These are phyloP conservation scores for Venturia nashicola DNA, from an alignment of 2,329 filamentous ascomycete species.

Conservation along the genomic window DNA sequence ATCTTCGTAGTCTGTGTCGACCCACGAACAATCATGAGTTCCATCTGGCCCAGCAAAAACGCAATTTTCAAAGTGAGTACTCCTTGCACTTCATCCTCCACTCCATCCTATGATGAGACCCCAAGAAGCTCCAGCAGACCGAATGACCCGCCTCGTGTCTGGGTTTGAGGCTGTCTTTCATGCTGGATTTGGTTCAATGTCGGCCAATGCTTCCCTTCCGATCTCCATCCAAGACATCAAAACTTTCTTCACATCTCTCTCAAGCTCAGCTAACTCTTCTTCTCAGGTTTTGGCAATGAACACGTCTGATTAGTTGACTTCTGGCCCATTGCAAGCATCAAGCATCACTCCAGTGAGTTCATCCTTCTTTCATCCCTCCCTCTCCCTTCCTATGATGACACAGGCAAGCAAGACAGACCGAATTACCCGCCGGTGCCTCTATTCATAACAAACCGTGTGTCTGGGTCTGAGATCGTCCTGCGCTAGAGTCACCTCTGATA, in stretches of 20 bases:
- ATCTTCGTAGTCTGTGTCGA: too few species aligned
- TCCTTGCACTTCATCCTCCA: too few species aligned
- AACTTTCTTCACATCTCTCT: neutral
- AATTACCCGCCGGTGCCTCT: neutral
- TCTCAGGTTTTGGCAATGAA: neutral
- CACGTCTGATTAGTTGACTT: neutral
- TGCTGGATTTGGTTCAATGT: neutral
- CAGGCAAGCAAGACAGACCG: neutral
- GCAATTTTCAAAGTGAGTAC: too few species aligned
- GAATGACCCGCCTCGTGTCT: neutral
- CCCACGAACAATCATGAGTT: too few species aligned
- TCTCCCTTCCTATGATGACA: neutral
- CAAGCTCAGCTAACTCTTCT: neutral
- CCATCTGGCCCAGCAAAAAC: too few species aligned
- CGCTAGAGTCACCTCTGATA: neutral
- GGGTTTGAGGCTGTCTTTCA: neutral
- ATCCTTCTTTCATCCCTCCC: neutral
- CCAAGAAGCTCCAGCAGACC: neutral
- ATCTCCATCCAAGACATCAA: neutral
- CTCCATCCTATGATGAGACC: neutral
- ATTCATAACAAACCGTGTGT: neutral
- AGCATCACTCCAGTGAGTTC: neutral
- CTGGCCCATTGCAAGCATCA: neutral
- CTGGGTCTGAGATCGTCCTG: slow-evolving; percentile 1
- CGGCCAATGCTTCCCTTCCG: neutral